Evolutionary conservation across 208 protist species (phyloP), one percentile per base, ranked within the genome.

Genomic region (Wallacemonas sp.): DNA sequence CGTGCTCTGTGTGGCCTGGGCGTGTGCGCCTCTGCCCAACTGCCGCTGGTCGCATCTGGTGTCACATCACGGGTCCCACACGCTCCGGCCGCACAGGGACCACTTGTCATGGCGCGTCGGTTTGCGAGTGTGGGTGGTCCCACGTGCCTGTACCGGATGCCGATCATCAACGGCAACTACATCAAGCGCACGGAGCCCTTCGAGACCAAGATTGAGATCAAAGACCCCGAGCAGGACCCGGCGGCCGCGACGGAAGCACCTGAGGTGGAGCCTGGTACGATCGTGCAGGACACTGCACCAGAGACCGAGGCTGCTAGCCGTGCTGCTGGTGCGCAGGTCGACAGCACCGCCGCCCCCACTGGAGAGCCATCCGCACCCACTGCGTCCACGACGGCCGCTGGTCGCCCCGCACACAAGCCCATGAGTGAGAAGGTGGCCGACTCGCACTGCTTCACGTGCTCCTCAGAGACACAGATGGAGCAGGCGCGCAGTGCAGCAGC

Each of bases 121-220:
- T 33, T 21, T 27, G 32, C n/a, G 12, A 58, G 52, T 21, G 32
- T 58, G 30, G 52, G 52, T 19, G 38, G 38, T 24, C 52, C 52
- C 2, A 43, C 52, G 2, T 12, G 2, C 16, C 16, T 58, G 6
- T 12, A 39, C 19, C n/a, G 52, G 9, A 2, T 26, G 14, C 52
- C 52, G 6, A 58, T 58, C 30, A 58, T 58, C 8, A 58, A 58
- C 19, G 52, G 52, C 32, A 58, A 58, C 52, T 58, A 58, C 52
- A 58, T 58, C 52, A 58, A 58, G 52, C 52, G n/a, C 52, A 58
- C 26, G n/a, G 52, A 58, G 52, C 52, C 52, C 16, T 58, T 58
- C 52, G 52, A 58, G 30, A 58, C 52, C 30, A 58, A 58, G 52
- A 33, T 58, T 8, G 29, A 58, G 2, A 27, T 39, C 11, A 21